These are phyloP conservation scores for Canavalia gladiata DNA, from an alignment of 306 rosid genomes.

Conservation along the genomic window DNA sequence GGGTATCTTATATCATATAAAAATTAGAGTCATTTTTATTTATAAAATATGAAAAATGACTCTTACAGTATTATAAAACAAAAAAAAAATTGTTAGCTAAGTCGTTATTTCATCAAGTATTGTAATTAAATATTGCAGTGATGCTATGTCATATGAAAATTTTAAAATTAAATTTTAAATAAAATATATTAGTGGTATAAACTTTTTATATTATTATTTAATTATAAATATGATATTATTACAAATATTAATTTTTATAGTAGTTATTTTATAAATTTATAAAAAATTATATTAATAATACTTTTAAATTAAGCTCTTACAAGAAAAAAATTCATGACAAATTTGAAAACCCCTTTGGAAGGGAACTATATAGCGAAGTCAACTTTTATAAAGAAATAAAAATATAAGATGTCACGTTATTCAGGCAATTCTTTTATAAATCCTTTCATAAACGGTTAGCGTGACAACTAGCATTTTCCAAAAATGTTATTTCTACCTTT, in stretches of 20 bases:
- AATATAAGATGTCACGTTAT: neutral
- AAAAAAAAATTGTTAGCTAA: neutral
- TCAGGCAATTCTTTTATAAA: neutral
- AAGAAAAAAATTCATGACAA: neutral
- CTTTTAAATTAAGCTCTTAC: no score
- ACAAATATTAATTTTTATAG: no score
- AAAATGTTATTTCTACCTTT: neutral
- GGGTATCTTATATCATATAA: no score
- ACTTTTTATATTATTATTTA: no score
- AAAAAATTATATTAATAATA: no score
- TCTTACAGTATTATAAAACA: neutral
- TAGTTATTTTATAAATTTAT: no score
- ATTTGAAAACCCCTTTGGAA: neutral
- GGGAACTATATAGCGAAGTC: neutral
- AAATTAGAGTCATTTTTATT: no score
- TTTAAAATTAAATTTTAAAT: no score
- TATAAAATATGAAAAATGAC: neutral
- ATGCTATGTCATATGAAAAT: neutral
- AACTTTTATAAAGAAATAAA: conserved; percentile 16
- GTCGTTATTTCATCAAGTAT: neutral
- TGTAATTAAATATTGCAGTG: neutral
- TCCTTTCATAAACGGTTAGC: neutral
- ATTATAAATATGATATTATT: no score
- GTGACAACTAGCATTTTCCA: neutral
- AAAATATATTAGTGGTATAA: no score